phyloP scores from a whole-genome alignment of 2,329 filamentous ascomycete species.

The Colletotrichum melonis region DNA sequence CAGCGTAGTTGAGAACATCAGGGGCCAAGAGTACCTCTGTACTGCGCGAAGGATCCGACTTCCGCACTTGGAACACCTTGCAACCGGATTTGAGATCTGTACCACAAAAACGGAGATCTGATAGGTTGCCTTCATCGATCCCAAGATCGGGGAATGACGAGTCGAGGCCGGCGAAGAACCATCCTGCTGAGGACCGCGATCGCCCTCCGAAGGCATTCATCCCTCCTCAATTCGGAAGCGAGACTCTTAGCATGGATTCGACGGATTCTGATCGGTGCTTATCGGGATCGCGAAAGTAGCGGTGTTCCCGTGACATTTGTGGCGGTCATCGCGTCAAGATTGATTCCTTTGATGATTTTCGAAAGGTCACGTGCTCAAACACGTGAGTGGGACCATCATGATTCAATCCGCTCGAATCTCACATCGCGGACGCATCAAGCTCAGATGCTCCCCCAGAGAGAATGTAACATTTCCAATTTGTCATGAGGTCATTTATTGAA shows the following conservation, averaged over 20 bases:
- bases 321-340: background rate
- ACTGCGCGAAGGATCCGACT: slow-evolving; percentile 47
- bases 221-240: background rate
- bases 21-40: slow-evolving; percentile 50
- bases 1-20: slow-evolving; percentile 43
- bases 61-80: slow-evolving; percentile 66
- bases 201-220: slow-evolving; percentile 41
- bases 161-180: slow-evolving; percentile 65
- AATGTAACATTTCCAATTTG: too few species aligned
- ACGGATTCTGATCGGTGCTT: too few species aligned
- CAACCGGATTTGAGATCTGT: slow-evolving; percentile 62
- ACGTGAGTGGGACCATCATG: background rate
- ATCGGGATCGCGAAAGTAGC: background rate
- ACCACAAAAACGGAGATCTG: slow-evolving; percentile 53
- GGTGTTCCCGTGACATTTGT: background rate
- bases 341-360: background rate
- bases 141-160: slow-evolving; percentile 67
- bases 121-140: slow-evolving; percentile 49
- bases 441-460: too few species aligned
- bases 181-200: slow-evolving; percentile 47
- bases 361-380: background rate
- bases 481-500: too few species aligned
- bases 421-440: background rate
- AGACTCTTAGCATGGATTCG: too few species aligned
- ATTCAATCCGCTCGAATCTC: background rate